phyloP scores from a whole-genome alignment of 2,329 filamentous ascomycete genomes.

The Monilinia laxa region DNA sequence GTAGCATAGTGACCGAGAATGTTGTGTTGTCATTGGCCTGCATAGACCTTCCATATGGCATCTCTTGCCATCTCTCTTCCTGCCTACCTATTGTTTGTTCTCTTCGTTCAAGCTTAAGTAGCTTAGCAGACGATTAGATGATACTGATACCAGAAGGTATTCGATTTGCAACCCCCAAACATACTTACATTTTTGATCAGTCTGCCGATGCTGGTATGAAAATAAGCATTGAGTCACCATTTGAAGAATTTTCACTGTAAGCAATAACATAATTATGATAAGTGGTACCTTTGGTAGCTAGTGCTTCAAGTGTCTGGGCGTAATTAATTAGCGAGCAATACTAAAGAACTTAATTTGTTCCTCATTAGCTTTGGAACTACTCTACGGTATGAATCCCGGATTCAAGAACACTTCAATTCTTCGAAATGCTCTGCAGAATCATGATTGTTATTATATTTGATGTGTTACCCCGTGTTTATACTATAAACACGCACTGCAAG shows the following conservation, averaged over 20 bases:
- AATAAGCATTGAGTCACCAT: neutral
- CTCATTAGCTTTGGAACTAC: neutral
- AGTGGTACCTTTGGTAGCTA: neutral
- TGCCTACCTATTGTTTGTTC: neutral
- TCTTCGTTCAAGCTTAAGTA: neutral
- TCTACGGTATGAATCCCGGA: neutral
- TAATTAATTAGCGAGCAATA: conserved; percentile 14
- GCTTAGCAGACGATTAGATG: neutral
- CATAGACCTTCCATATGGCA: neutral
- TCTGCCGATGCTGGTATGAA: neutral
- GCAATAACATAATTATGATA: neutral
- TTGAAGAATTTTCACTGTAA: neutral
- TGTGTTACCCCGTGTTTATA: neutral
- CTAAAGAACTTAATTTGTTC: conserved; percentile 11
- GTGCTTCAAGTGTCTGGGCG: neutral
- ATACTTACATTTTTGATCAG: neutral
- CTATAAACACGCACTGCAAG: neutral
- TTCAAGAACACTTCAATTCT: neutral
- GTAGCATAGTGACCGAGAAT: neutral
- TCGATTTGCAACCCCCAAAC: neutral
- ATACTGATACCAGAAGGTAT: neutral
- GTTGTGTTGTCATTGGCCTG: neutral
- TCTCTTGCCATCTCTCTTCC: neutral
- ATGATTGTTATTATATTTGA: neutral
- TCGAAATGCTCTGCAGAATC: neutral